phyloP scores from a whole-genome alignment of 2,329 filamentous ascomycete species.

The Didymella lethalis region DNA sequence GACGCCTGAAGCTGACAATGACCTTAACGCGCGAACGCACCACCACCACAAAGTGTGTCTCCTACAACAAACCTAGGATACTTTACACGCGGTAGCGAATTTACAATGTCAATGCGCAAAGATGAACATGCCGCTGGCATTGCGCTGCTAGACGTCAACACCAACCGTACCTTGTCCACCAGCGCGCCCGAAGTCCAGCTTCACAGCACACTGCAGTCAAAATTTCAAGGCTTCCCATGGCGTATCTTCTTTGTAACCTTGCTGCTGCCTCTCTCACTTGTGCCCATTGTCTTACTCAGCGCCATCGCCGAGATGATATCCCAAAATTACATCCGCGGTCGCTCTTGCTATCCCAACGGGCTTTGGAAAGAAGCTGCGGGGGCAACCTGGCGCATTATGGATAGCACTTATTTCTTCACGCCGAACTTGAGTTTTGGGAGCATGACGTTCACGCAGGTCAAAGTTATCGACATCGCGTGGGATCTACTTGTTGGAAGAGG shows the following conservation, averaged over 20 bases:
- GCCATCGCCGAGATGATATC: conserved; percentile 41
- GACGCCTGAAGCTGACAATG: conserved; percentile 14
- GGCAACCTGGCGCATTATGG: conserved; percentile 48
- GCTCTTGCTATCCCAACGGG: conserved; percentile 45
- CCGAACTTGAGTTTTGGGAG: conserved; percentile 43
- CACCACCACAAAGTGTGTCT: neutral
- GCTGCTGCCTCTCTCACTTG: conserved; percentile 33
- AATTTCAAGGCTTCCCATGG: conserved; percentile 34
- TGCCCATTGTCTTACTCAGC: conserved; percentile 38
- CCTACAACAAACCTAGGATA: neutral
- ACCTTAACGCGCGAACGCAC: conserved; percentile 1
- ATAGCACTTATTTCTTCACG: conserved; percentile 46
- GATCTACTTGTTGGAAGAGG: conserved; percentile 50
- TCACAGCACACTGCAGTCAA: conserved; percentile 17
- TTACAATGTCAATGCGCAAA: neutral
- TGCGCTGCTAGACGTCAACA: neutral
- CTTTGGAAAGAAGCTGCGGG: conserved; percentile 38
- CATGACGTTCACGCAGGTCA: conserved; percentile 48
- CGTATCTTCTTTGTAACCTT: conserved; percentile 29
- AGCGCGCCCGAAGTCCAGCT: conserved; percentile 1
- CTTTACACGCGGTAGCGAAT: neutral
- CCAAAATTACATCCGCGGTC: conserved; percentile 35
- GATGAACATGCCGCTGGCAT: neutral
- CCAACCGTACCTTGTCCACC: neutral
- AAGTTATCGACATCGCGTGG: conserved; percentile 51